These are phyloP conservation scores for Plasmopara viticola DNA, from an alignment of 352 stramenopile genomes.

Conservation along the genomic window DNA sequence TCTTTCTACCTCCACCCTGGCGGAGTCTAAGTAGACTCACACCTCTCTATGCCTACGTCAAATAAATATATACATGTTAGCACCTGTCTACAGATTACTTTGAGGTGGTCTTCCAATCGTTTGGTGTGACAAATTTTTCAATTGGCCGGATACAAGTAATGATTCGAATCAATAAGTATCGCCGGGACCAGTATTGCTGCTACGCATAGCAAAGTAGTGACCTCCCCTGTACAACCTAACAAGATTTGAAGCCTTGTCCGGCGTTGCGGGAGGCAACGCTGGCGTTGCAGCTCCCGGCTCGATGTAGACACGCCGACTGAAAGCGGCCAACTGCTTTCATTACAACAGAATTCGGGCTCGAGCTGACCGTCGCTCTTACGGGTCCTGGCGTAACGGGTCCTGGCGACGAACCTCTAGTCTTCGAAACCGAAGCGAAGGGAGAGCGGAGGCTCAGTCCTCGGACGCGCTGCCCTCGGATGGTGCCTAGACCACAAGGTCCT, in stretches of 20 bases:
- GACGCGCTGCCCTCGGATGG: background rate
- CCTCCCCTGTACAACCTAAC: background rate
- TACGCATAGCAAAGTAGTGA: background rate
- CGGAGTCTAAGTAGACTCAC: background rate
- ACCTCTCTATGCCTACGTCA: background rate
- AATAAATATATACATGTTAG: background rate
- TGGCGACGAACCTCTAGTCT: no score
- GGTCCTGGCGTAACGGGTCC: no score
- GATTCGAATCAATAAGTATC: background rate
- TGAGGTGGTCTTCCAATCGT: background rate
- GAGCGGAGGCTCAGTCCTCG: no score
- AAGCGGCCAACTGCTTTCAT: no score
- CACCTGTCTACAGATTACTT: background rate
- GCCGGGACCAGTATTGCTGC: background rate
- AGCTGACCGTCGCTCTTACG: no score
- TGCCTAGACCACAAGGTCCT: background rate
- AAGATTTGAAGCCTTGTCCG: background rate
- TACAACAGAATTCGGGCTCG: no score
- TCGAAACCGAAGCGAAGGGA: no score
- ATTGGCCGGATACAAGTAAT: background rate
- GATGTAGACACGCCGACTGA: no score
- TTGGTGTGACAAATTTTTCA: background rate
- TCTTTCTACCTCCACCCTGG: no score
- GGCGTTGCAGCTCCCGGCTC: no score
- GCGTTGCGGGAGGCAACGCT: no score